Conservation (phyloP, 2,329 filamentous ascomycete genomes). For the Fusarium caatingaense region DNA sequence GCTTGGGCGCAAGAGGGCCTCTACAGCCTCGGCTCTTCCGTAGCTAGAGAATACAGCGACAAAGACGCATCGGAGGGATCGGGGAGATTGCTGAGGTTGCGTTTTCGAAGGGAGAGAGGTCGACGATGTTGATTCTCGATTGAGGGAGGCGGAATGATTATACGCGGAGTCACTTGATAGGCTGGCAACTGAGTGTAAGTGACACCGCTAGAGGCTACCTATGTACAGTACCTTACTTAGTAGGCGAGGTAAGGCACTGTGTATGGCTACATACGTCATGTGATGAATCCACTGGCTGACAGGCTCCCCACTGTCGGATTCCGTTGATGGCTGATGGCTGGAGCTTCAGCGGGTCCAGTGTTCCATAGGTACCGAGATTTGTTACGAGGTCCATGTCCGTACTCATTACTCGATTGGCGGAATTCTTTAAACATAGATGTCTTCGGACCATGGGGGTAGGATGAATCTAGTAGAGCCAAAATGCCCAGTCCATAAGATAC, state of each 20-base stretch:
- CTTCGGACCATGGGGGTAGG: background rate
- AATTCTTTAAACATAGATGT: background rate
- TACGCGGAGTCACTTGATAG: conserved; percentile 41
- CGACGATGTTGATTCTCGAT: conserved; percentile 25
- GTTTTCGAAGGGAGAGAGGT: conserved; percentile 21
- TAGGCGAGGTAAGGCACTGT: conserved; percentile 1
- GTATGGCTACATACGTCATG: conserved; percentile 39
- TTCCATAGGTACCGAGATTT: background rate
- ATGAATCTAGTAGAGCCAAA: background rate
- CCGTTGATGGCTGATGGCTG: background rate
- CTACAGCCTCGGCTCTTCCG: conserved; percentile 33
- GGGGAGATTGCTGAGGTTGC: background rate
- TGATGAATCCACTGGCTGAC: conserved; percentile 39
- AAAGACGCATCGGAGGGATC: conserved; percentile 34
- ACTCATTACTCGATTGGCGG: background rate
- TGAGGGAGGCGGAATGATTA: conserved; percentile 34
- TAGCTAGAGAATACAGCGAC: conserved; percentile 24
- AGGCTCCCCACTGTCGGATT: conserved; percentile 21
- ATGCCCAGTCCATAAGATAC: too few species aligned
- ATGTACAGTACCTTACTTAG: background rate
- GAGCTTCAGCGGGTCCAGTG: conserved; percentile 14
- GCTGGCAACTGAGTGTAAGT: conserved; percentile 36
- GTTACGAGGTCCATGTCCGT: background rate
- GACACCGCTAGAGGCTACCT: conserved; percentile 33
- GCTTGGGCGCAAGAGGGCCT: conserved; percentile 35